Conservation (phyloP, 208 protist species). For the Trichomonas tenax region DNA sequence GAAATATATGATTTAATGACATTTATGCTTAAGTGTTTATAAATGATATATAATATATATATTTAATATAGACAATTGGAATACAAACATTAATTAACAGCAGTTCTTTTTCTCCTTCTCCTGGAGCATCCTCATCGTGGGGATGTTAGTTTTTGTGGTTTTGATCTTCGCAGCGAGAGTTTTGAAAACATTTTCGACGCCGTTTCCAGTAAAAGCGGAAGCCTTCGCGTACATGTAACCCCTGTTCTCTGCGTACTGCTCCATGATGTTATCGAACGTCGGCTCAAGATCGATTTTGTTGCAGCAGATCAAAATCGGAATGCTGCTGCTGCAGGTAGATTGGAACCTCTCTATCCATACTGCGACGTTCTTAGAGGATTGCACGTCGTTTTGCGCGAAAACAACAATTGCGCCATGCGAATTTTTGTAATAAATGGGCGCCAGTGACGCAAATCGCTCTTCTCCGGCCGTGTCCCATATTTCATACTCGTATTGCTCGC, state of each 20-base stretch:
- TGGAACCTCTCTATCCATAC: not conserved
- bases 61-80: too few relatives aligned
- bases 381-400: not conserved
- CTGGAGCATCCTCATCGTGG: not conserved
- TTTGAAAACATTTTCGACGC: not conserved
- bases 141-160: not conserved
- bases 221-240: not conserved
- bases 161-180: not conserved
- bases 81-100: too few relatives aligned
- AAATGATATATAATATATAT: too few relatives aligned
- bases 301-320: not conserved
- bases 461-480: constrained; percentile 2
- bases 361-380: not conserved
- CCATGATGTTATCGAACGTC: not conserved
- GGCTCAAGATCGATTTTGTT: not conserved
- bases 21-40: too few relatives aligned
- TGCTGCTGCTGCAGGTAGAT: not conserved
- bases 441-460: not conserved
- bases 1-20: too few relatives aligned
- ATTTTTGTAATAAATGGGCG: not conserved
- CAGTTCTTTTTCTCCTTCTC: not conserved
- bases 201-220: not conserved
- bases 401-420: not conserved
- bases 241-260: not conserved
- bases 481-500: not conserved